Evolutionary conservation across 495 filamentous ascomycete species (phyloP).

Genomic region (Hyaloscypha finlandica): DNA sequence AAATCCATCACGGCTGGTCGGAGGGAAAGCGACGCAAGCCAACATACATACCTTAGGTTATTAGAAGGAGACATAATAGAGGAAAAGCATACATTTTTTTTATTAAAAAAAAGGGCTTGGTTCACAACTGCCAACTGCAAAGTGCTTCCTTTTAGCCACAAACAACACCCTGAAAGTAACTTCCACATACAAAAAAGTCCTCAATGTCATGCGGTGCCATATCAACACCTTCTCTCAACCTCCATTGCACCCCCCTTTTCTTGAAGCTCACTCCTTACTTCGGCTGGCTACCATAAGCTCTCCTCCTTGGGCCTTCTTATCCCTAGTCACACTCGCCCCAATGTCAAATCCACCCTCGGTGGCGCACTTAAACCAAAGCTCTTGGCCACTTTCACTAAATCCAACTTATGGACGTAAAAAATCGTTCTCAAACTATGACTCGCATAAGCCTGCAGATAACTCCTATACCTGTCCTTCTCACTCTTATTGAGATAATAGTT

Average conservation of each 20-base stretch:
- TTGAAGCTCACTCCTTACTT: conserved; percentile 35
- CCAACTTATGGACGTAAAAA: conserved; percentile 91
- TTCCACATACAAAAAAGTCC: conserved; percentile 20
- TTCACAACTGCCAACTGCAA: not conserved
- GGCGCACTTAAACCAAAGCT: conserved; percentile 87
- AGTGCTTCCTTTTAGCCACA: not conserved
- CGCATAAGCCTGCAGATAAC: conserved; percentile 93
- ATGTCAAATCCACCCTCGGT: conserved; percentile 85
- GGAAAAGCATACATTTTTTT: too few species aligned
- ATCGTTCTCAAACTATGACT: conserved; percentile 86
- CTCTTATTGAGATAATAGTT: conserved; percentile 97
- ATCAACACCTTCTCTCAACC: not conserved
- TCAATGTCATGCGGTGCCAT: conserved; percentile 28
- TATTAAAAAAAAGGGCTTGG: not conserved
- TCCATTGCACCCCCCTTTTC: conserved; percentile 30
- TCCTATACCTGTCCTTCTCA: conserved; percentile 67
- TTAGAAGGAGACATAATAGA: too few species aligned
- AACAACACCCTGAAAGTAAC: not conserved
- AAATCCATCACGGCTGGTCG: too few species aligned
- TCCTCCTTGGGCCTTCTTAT: conserved; percentile 81
- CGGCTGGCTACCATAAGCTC: conserved; percentile 77
- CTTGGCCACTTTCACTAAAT: conserved; percentile 91
- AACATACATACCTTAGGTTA: too few species aligned
- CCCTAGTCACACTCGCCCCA: conserved; percentile 86
- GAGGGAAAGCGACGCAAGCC: too few species aligned